phyloP scores from a whole-genome alignment of 192 early-diverging fungal genomes.

The Lobosporangium transversale region DNA sequence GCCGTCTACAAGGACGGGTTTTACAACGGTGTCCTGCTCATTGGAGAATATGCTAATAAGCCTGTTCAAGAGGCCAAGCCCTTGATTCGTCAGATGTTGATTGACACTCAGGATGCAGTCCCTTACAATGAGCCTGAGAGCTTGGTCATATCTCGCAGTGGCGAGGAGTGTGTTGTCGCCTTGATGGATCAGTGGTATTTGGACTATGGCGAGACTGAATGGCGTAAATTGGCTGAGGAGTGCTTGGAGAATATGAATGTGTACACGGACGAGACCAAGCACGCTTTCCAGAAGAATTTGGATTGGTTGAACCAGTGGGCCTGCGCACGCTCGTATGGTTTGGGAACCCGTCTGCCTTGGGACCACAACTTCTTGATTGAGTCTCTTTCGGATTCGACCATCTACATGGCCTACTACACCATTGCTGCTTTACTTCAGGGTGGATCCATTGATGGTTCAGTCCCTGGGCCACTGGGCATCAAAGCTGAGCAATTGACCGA shows the following conservation, averaged over 20 bases:
- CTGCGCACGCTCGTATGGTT: constrained; percentile 92
- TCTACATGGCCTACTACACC: constrained; percentile 99
- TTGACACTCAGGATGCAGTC: constrained; percentile 79
- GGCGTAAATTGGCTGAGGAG: constrained; percentile 80
- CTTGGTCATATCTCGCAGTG: constrained; percentile 91
- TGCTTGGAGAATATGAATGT: constrained; percentile 85
- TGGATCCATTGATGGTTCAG: constrained; percentile 85
- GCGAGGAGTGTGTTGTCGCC: constrained; percentile 97
- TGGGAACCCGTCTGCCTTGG: constrained; percentile 95
- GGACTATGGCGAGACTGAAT: constrained; percentile 93
- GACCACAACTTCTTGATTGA: constrained; percentile 93
- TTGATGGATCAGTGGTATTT: constrained; percentile 99
- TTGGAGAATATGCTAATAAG: constrained; percentile 85
- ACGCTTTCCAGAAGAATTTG: constrained; percentile 87
- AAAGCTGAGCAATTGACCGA: constrained; percentile 88
- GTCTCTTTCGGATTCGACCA: constrained; percentile 96
- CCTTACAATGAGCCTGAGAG: constrained; percentile 96
- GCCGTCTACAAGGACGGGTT: constrained; percentile 98
- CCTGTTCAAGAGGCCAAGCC: constrained; percentile 93
- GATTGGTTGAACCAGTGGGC: constrained; percentile 98
- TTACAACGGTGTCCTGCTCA: constrained; percentile 88
- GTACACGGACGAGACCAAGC: constrained; percentile 81
- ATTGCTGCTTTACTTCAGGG: constrained; percentile 91
- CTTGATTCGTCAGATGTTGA: constrained; percentile 79
- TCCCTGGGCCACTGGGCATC: constrained; percentile 80